Base-by-base conservation (phyloP, 805 yeast species). In the Starmerella riodocensis region DNA sequence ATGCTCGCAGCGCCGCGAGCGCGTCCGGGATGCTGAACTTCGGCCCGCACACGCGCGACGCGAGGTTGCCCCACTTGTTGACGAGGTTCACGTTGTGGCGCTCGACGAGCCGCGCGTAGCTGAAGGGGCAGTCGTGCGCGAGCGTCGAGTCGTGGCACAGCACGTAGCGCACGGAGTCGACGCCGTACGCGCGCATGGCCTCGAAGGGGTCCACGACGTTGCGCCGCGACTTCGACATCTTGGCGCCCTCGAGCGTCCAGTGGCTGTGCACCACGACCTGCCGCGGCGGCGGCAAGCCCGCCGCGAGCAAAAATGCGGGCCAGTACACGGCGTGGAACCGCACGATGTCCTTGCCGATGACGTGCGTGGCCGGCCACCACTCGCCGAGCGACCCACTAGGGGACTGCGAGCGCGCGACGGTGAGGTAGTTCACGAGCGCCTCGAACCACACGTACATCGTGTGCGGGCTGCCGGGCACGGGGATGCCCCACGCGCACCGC, bases 381-480 rank as follows among this genome's bases (percentile, higher is more conserved):
- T 33, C 40, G 25, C 41, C 56, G 4, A 28, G 26, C 25, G 52
- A 33, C 9, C 32, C 21, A n/a, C n/a, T n/a, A 17, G 13, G 12
- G 16, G 31, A 20, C n/a, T n/a, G 21, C 6, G 47, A 40, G 27
- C 44, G 39, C 14, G 47, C 49, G 19, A 45, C 55, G 1, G 96
- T 81, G 4, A 84, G 39, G 54, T 91, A 91, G 57, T 85, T 91
- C 32, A 79, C 67, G 32, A 91, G 65, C 0, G 98, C 98, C 61
- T 91, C 98, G 43, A 91, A 78, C 98, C 98, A 91, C 13, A 91
- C 98, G 53, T 91, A 91, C 38, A 91, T 75, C 34, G 70, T 77
- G 55, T 88, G 97, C 1, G 33, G 13, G 14, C 28, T 36, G 18
- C 67, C 65, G 2, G 98, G 97, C 2, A 88, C 96, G 6, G 71